Conservation (phyloP, 2,329 filamentous ascomycete genomes). For the Lecanosticta acicola region DNA sequence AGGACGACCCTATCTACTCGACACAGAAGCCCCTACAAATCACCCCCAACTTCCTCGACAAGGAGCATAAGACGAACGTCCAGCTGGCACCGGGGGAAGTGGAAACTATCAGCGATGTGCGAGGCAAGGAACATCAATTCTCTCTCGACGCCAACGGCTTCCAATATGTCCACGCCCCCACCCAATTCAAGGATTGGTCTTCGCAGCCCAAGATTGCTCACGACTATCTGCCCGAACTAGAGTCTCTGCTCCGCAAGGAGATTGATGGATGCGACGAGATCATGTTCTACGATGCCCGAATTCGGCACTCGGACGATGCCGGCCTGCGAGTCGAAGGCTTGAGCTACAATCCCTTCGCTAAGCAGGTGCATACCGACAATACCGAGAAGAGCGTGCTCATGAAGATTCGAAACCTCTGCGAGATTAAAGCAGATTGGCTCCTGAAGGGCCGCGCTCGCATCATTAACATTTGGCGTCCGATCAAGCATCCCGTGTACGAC, state of each 20-base stretch:
- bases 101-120: slow-evolving; percentile 32
- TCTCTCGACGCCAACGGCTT: slow-evolving; percentile 17
- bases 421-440: slow-evolving; percentile 23
- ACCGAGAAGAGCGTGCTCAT: slow-evolving; percentile 24
- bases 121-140: slow-evolving; percentile 29
- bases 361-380: slow-evolving; percentile 29
- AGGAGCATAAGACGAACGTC: slow-evolving; percentile 21
- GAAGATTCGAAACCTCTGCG: slow-evolving; percentile 23
- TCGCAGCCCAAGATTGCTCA: slow-evolving; percentile 15
- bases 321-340: slow-evolving; percentile 22
- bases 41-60: slow-evolving; percentile 25
- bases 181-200: slow-evolving; percentile 11
- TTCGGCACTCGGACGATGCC: slow-evolving; percentile 21
- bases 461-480: slow-evolving; percentile 17
- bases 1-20: slow-evolving; percentile 23
- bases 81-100: slow-evolving; percentile 15
- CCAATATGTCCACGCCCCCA: slow-evolving; percentile 22
- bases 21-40: slow-evolving; percentile 25
- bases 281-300: slow-evolving; percentile 23
- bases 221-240: slow-evolving; percentile 8
- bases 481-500: slow-evolving; percentile 13
- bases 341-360: slow-evolving; percentile 27
- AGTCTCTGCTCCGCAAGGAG: slow-evolving; percentile 18
- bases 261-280: slow-evolving; percentile 26
- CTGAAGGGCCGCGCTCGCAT: slow-evolving; percentile 9